Evolutionary conservation across 2,329 filamentous ascomycete genomes (phyloP).

Genomic region (Calonectria montana): DNA sequence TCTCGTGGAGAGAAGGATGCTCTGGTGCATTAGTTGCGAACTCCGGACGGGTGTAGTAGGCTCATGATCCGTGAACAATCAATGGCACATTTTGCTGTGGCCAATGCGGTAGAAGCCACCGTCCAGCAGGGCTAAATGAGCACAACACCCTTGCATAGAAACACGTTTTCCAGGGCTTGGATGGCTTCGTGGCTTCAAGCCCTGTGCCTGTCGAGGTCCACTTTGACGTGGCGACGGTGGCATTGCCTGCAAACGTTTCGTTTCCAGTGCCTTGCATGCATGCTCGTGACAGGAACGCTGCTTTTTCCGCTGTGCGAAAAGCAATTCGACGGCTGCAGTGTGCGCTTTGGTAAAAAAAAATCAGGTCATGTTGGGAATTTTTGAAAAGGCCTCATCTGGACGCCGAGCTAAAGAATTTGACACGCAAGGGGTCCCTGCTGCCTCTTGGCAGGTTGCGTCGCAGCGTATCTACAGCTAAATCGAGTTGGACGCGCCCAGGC

Average conservation of each 20-base stretch:
- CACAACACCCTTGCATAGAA: not conserved
- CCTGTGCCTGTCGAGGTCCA: not conserved
- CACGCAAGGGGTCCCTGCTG: not conserved
- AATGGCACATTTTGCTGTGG: not conserved
- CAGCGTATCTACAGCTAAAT: not conserved
- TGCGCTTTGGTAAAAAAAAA: not conserved
- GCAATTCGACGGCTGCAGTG: not conserved
- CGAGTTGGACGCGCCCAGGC: not conserved
- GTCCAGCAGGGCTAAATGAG: not conserved
- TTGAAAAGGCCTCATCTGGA: not conserved
- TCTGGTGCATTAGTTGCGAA: not conserved
- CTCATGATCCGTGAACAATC: not conserved
- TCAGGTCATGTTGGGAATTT: not conserved
- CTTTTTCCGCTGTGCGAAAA: constrained; percentile 1
- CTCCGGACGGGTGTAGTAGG: not conserved
- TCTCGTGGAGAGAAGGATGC: not conserved
- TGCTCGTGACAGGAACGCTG: not conserved
- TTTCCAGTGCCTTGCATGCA: constrained; percentile 5
- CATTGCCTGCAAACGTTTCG: not conserved
- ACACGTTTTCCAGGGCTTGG: not conserved
- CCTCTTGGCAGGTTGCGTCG: not conserved
- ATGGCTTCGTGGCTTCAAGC: not conserved
- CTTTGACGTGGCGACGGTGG: not conserved
- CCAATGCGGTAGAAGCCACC: not conserved
- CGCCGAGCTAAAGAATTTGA: not conserved